Evolutionary conservation across 2,329 filamentous ascomycete species (phyloP), one percentile per base, ranked within the genome.

Genomic region (Penicillium sp.): DNA sequence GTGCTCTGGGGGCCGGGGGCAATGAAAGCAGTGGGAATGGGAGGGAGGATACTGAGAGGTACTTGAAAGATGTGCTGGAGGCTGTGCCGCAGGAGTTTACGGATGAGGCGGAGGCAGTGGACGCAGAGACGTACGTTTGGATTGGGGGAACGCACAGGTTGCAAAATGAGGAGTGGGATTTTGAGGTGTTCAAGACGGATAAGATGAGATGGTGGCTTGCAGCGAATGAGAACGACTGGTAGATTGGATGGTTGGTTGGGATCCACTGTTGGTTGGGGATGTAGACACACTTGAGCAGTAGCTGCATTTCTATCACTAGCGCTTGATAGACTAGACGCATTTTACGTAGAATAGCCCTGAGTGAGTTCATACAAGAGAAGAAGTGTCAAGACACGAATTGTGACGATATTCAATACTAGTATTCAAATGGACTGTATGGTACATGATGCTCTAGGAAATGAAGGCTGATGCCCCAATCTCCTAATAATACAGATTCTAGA

Each of bases 141-240:
- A 80, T 82, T 49, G 75, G 73, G 15, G 65, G 80, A 1, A 75
- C 79, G 17, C 67, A 76, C 0, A 44, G 71, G 0, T 78, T 98
- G 19, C 92, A 96, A 75, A 81, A 85, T 35, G 77, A 81, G 23
- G 93, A 97, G 75, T 98, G 94, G 94, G 91, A 96, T 75, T 95
- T 93, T 79, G 88, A 89, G 52, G 87, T 91, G 65, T 98, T 97
- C 74, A 87, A 90, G 64, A 82, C 83, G 69, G 89, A 95, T 64
- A 96, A 93, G 81, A 81, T 90, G 83, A 71, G 76, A 53, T 79
- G 80, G 67, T 90, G 88, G 88, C 80, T 84, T 62, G 83, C 81
- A 13, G 75, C 71, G 0, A 74, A 74, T 35, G 80, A 82, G 64
- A 78, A 75, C 19, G 80, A 83, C 61, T 80, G 80, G 65, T 74